These are phyloP conservation scores for Agaricus blazei DNA, from an alignment of 768 basidiomycete species.

Conservation along the genomic window DNA sequence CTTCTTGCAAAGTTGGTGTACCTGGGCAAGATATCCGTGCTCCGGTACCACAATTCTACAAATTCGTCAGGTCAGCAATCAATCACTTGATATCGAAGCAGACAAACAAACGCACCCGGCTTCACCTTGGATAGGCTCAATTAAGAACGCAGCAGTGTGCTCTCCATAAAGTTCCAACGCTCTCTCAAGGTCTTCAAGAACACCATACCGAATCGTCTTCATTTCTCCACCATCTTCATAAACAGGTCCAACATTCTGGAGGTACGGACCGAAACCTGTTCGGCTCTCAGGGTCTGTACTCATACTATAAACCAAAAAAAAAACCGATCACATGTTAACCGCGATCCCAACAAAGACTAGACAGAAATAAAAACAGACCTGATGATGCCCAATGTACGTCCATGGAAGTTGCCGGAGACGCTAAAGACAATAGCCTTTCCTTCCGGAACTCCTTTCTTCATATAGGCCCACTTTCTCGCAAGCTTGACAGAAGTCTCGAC, in stretches of 20 bases:
- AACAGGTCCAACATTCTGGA: slow-evolving; percentile 74
- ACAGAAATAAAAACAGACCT: slow-evolving; percentile 36
- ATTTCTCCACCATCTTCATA: slow-evolving; percentile 30
- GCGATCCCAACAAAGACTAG: neutral
- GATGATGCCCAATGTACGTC: slow-evolving; percentile 85
- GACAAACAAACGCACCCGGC: slow-evolving; percentile 62
- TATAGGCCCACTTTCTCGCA: slow-evolving; percentile 95
- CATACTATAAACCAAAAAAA: slow-evolving; percentile 48
- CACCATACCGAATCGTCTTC: slow-evolving; percentile 75
- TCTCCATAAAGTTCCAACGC: slow-evolving; percentile 79
- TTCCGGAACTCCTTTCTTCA: slow-evolving; percentile 73
- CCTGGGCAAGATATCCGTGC: slow-evolving; percentile 75
- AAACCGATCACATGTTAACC: neutral
- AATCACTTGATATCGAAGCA: neutral
- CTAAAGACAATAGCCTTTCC: slow-evolving; percentile 85
- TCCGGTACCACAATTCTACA: slow-evolving; percentile 87
- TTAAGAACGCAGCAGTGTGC: slow-evolving; percentile 86
- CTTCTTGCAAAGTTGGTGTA: slow-evolving; percentile 82
- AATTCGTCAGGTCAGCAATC: neutral
- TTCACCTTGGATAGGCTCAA: slow-evolving; percentile 99
- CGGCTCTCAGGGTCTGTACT: slow-evolving; percentile 92
- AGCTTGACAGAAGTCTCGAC: slow-evolving; percentile 98
- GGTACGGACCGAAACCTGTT: slow-evolving; percentile 86
- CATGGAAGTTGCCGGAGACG: slow-evolving; percentile 92
- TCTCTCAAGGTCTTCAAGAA: slow-evolving; percentile 73